Evolutionary conservation across 495 filamentous ascomycete genomes (phyloP).

Genomic region (Pyronema omphalodes): DNA sequence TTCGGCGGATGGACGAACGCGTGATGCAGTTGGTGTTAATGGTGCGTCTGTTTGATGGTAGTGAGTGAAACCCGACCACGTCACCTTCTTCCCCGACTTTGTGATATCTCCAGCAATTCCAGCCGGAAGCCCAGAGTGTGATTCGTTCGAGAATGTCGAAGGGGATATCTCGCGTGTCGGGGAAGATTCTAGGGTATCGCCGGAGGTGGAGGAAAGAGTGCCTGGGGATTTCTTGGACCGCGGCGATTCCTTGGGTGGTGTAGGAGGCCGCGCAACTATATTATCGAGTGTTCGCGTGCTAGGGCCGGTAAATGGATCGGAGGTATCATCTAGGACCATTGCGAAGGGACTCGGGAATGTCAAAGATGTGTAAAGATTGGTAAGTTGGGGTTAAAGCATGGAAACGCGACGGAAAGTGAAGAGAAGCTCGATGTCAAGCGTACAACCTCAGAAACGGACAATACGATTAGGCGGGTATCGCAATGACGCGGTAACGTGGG

Average conservation of each 20-base stretch:
- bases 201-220: constrained; percentile 4
- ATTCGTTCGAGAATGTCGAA: constrained; percentile 44
- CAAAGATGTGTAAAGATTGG: too few species aligned
- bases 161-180: constrained; percentile 32
- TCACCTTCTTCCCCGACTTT: constrained; percentile 47
- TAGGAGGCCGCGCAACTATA: constrained; percentile 13
- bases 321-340: too few species aligned
- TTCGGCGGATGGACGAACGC: constrained; percentile 31
- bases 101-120: constrained; percentile 3
- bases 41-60: constrained; percentile 43
- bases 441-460: too few species aligned
- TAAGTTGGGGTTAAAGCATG: too few species aligned
- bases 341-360: too few species aligned
- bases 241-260: constrained; percentile 20
- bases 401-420: too few species aligned
- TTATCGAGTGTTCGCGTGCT: not conserved
- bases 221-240: constrained; percentile 9
- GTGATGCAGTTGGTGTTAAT: constrained; percentile 27
- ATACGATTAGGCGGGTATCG: too few species aligned
- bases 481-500: too few species aligned
- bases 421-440: too few species aligned
- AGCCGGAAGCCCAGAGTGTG: constrained; percentile 28
- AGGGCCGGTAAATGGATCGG: too few species aligned
- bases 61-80: constrained; percentile 53
- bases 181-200: constrained; percentile 16